Evolutionary conservation across 2,329 filamentous ascomycete genomes (phyloP).

Genomic region (Hortaea werneckii): DNA sequence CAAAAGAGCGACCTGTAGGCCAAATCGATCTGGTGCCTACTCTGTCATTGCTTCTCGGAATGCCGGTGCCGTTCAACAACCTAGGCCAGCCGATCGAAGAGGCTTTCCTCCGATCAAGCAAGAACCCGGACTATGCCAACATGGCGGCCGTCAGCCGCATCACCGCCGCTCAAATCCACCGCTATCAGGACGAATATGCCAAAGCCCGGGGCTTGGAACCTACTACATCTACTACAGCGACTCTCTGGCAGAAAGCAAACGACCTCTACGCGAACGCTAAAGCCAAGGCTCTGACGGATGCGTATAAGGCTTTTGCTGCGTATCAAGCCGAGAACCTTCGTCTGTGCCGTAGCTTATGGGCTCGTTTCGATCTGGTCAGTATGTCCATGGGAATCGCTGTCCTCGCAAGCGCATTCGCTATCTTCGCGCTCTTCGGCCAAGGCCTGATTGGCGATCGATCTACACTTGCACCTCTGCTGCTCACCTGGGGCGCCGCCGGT

Average conservation of each 20-base stretch:
- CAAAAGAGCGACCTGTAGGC: conserved; percentile 62
- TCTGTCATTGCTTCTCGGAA: conserved; percentile 71
- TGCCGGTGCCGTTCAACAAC: conserved; percentile 94
- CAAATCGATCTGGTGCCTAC: conserved; percentile 97
- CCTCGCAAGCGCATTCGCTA: conserved; percentile 55
- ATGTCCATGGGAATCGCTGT: conserved; percentile 74
- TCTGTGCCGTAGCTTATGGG: conserved; percentile 79
- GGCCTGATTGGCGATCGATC: conserved; percentile 43
- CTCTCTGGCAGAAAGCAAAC: conserved; percentile 52
- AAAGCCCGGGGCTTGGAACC: conserved; percentile 57
- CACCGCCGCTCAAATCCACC: conserved; percentile 73
- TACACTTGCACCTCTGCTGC: conserved; percentile 43
- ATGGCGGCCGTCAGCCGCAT: conserved; percentile 68
- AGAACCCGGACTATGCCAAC: conserved; percentile 63
- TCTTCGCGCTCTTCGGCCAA: conserved; percentile 64
- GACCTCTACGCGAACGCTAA: conserved; percentile 38
- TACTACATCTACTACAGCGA: conserved; percentile 37
- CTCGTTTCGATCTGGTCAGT: conserved; percentile 75
- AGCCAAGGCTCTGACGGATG: conserved; percentile 4
- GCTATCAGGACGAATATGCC: conserved; percentile 80
- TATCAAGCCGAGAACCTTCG: conserved; percentile 73
- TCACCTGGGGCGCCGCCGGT: conserved; percentile 42
- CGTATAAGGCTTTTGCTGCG: conserved; percentile 50
- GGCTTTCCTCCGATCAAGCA: conserved; percentile 56
- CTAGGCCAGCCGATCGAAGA: conserved; percentile 88